Conservation (phyloP, 108 stramenopile species). For the Cyclostephanos invisitatus region DNA sequence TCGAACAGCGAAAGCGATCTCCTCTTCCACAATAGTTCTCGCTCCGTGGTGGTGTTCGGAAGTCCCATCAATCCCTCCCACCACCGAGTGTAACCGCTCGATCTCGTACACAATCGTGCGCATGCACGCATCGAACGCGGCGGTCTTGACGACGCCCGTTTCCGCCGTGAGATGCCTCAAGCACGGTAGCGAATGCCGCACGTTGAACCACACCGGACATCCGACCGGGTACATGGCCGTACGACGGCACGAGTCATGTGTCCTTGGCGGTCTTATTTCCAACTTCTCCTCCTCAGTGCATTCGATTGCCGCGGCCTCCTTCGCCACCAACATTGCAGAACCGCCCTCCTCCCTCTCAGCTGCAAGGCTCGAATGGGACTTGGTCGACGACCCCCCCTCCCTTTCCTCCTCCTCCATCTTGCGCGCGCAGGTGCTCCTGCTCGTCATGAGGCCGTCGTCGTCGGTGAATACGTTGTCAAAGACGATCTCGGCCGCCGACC, state of each 20-base stretch:
- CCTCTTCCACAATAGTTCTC: background rate
- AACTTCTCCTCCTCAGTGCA: background rate
- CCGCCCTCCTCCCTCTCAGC: too few relatives aligned
- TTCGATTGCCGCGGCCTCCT: background rate
- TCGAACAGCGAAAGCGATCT: slow-evolving; percentile 3
- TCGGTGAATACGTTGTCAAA: too few relatives aligned
- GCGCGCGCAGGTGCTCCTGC: too few relatives aligned
- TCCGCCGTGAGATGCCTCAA: slow-evolving; percentile 4
- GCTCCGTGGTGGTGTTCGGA: background rate
- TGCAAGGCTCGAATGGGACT: too few relatives aligned
- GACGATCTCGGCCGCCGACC: too few relatives aligned
- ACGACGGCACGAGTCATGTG: background rate
- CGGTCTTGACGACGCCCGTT: background rate
- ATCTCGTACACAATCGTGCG: background rate
- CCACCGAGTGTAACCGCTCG: background rate
- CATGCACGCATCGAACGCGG: background rate
- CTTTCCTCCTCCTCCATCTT: background rate
- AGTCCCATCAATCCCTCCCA: background rate
- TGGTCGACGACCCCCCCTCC: background rate
- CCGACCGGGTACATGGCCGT: slow-evolving; percentile 1
- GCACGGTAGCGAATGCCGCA: slow-evolving; percentile 7
- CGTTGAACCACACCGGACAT: slow-evolving; percentile 12
- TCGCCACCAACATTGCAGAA: background rate
- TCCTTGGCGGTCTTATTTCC: background rate
- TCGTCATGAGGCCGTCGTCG: too few relatives aligned